Percentiles rank a stretch among this genome's conserved stretches.
phyloP scores from a whole-genome alignment of 2,329 filamentous ascomycete genomes.

The Penicillium glabrum region DNA sequence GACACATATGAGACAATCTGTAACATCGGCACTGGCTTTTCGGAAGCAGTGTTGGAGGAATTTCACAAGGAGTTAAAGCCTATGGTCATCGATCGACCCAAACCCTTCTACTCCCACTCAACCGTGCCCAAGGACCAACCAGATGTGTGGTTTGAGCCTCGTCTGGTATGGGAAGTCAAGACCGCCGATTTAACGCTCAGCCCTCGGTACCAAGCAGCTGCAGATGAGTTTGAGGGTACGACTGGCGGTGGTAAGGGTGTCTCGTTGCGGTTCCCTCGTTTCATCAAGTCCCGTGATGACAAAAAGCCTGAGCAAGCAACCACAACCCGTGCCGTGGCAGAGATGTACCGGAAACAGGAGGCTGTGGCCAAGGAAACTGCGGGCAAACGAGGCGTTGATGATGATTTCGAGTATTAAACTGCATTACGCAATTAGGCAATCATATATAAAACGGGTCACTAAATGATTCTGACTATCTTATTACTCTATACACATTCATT shows the following conservation, averaged over 20 bases:
- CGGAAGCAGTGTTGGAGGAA: conserved; percentile 87
- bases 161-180: conserved; percentile 95
- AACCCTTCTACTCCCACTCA: conserved; percentile 92
- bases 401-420: conserved; percentile 90
- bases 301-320: conserved; percentile 95
- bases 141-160: conserved; percentile 97
- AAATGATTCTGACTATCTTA: too few relatives aligned
- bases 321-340: conserved; percentile 78
- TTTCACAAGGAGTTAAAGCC: conserved; percentile 73
- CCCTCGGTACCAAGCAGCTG: conserved; percentile 89
- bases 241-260: conserved; percentile 73
- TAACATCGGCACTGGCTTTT: conserved; percentile 98
- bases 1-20: conserved; percentile 94
- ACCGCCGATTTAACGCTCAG: conserved; percentile 92
- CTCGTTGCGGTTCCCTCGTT: conserved; percentile 85
- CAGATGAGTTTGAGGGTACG: conserved; percentile 73
- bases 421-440: neutral
- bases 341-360: conserved; percentile 97
- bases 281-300: conserved; percentile 88
- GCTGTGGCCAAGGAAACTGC: conserved; percentile 80
- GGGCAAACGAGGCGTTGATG: conserved; percentile 86
- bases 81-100: conserved; percentile 82
- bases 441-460: too few relatives aligned
- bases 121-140: conserved; percentile 86
- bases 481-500: too few relatives aligned